Percentiles rank a stretch among this genome's conserved stretches.
Evolutionary conservation across 768 basidiomycete genomes (phyloP).

Genomic region (Leccinum rimulosum): DNA sequence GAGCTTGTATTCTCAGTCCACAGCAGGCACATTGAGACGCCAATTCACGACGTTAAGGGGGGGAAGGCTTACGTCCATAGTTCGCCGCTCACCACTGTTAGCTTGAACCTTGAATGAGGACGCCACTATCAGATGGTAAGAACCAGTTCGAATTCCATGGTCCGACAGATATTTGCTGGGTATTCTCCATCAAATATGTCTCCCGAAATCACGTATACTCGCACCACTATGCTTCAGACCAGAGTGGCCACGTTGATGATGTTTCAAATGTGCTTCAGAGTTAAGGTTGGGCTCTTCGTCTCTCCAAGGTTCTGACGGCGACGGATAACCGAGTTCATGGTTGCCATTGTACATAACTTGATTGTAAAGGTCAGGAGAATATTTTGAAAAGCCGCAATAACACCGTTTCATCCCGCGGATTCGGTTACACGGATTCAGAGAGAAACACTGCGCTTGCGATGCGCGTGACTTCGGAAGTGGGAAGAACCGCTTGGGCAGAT

Average conservation of each 20-base stretch:
- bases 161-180: not conserved
- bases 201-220: not conserved
- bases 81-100: not conserved
- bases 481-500: not conserved
- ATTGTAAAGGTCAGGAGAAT: not conserved
- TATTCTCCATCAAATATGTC: not conserved
- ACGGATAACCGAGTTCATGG: not conserved
- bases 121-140: slow-evolving; percentile 10
- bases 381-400: slow-evolving; percentile 1
- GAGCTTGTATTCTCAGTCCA: not conserved
- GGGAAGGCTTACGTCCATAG: slow-evolving; percentile 8
- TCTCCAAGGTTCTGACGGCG: not conserved
- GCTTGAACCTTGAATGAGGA: slow-evolving; percentile 10
- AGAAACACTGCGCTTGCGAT: not conserved
- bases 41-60: slow-evolving; percentile 8
- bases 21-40: slow-evolving; percentile 16
- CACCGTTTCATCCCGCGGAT: slow-evolving; percentile 11
- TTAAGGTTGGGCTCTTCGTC: not conserved
- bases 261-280: not conserved
- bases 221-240: not conserved
- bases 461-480: not conserved
- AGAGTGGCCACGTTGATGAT: not conserved
- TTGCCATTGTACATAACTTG: not conserved
- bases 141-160: not conserved
- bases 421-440: not conserved